phyloP scores from a whole-genome alignment of 495 filamentous ascomycete species.

The Penicillium manginii region DNA sequence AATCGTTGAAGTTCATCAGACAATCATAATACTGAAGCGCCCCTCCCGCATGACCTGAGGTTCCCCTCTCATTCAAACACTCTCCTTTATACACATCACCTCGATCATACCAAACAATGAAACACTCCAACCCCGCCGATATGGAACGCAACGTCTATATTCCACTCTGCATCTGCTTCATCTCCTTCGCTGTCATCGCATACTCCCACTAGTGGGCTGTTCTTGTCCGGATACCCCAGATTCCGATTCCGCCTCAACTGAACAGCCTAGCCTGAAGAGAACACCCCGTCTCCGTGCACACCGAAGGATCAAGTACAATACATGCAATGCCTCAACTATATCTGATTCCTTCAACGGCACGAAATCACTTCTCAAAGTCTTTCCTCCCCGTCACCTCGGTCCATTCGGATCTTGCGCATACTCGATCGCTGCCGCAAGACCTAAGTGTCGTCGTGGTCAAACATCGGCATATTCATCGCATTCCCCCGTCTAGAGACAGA shows the following conservation, averaged over 20 bases:
- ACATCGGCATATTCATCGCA: not conserved
- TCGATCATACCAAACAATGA: constrained; percentile 14
- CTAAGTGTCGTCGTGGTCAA: not conserved
- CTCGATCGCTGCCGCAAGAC: not conserved
- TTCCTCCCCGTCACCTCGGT: not conserved
- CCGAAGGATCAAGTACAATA: not conserved
- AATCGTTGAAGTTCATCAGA: not conserved
- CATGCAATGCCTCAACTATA: not conserved
- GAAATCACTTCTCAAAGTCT: not conserved
- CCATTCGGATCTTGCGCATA: not conserved
- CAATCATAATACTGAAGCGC: not conserved
- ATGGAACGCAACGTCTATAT: constrained; percentile 48
- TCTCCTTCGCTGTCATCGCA: constrained; percentile 49
- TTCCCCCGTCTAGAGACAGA: not conserved
- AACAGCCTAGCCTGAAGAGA: not conserved
- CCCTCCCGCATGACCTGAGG: not conserved
- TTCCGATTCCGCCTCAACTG: not conserved
- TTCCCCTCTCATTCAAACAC: constrained; percentile 4
- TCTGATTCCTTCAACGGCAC: not conserved
- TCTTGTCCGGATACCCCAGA: constrained; percentile 9
- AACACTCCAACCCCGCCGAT: constrained; percentile 25
- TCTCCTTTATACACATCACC: not conserved
- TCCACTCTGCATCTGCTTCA: constrained; percentile 47
- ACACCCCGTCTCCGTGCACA: not conserved
- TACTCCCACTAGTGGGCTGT: constrained; percentile 37